phyloP scores from a whole-genome alignment of 176 grass and related monocot species.

The Canna indica region DNA sequence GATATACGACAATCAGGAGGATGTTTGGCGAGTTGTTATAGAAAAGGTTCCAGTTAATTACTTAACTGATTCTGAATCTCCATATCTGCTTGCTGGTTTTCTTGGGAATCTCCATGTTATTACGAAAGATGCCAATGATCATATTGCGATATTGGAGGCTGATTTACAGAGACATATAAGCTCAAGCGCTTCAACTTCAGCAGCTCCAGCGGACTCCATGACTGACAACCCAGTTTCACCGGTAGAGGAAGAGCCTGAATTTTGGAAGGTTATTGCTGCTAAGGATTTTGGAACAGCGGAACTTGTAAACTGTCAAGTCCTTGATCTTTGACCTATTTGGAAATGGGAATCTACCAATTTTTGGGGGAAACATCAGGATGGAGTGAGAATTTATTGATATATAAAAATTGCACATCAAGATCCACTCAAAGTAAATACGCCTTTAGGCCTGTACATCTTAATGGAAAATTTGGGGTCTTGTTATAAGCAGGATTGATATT shows the following conservation, averaged over 20 bases:
- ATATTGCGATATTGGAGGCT: slow-evolving; percentile 47
- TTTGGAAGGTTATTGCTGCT: slow-evolving; percentile 43
- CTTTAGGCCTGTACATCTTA: not conserved
- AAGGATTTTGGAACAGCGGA: slow-evolving; percentile 48
- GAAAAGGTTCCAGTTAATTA: slow-evolving; percentile 42
- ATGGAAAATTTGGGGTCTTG: not conserved
- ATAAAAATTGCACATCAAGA: not conserved
- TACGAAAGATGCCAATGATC: slow-evolving; percentile 33
- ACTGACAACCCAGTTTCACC: slow-evolving; percentile 15
- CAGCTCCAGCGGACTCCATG: slow-evolving; percentile 7
- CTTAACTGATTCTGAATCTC: slow-evolving; percentile 40
- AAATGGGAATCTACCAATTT: not conserved
- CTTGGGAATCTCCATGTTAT: slow-evolving; percentile 70
- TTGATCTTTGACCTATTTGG: slow-evolving; percentile 25
- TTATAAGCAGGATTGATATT: not conserved
- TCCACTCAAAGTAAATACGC: not conserved
- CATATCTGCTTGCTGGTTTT: slow-evolving; percentile 52
- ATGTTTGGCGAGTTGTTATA: slow-evolving; percentile 59
- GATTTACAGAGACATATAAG: slow-evolving; percentile 9
- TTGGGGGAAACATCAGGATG: not conserved
- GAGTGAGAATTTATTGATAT: not conserved
- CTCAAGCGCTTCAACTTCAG: slow-evolving; percentile 1
- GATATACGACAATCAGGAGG: slow-evolving; percentile 57
- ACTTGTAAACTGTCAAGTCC: slow-evolving; percentile 66
- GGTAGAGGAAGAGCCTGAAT: slow-evolving; percentile 27